These are phyloP conservation scores for Epichloe typhina DNA, from an alignment of 2,329 filamentous ascomycete genomes.

Conservation along the genomic window DNA sequence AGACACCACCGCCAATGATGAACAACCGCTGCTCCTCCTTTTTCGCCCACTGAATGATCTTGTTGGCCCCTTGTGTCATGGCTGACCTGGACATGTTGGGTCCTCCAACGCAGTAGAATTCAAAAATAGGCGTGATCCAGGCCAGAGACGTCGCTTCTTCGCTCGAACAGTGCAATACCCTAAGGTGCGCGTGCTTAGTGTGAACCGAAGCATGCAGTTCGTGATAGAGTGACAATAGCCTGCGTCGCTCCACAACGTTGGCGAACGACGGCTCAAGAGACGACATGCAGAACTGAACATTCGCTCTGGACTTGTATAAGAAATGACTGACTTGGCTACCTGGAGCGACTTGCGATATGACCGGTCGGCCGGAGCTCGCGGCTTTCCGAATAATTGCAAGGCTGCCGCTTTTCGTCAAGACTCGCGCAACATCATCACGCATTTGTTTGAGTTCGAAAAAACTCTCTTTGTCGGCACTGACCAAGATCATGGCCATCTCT, in stretches of 20 bases:
- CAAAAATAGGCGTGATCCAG: conserved; percentile 84
- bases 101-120: conserved; percentile 89
- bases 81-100: conserved; percentile 50
- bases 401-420: conserved; percentile 63
- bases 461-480: conserved; percentile 83
- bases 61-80: conserved; percentile 75
- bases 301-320: conserved; percentile 84
- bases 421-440: conserved; percentile 48
- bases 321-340: conserved; percentile 79
- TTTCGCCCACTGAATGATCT: conserved; percentile 82
- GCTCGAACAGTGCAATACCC: conserved; percentile 68
- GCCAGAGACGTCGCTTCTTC: conserved; percentile 69
- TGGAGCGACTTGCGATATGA: conserved; percentile 62
- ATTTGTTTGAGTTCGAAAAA: conserved; percentile 86
- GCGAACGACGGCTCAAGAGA: conserved; percentile 58
- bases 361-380: conserved; percentile 56
- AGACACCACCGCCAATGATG: conserved; percentile 93
- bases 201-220: conserved; percentile 77
- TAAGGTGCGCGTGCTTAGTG: conserved; percentile 68
- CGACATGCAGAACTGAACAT: conserved; percentile 94
- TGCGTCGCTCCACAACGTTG: conserved; percentile 45
- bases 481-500: conserved; percentile 82
- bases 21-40: conserved; percentile 88
- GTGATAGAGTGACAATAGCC: conserved; percentile 74
- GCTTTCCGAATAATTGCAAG: conserved; percentile 63